Evolutionary conservation across 2,329 filamentous ascomycete genomes (phyloP).

Genomic region (Colletotrichum eremochloae): DNA sequence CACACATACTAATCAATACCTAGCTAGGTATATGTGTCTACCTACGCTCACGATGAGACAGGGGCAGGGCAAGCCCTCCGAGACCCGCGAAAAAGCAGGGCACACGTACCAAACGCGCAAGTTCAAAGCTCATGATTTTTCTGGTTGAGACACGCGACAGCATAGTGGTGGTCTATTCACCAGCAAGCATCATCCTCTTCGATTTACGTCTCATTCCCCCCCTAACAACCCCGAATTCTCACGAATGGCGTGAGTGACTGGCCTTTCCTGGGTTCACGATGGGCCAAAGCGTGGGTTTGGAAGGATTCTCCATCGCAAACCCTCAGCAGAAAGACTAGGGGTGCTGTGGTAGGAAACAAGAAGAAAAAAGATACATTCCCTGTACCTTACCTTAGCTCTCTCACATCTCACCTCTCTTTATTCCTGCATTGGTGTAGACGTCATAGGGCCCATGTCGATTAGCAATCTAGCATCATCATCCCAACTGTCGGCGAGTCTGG

Average conservation of each 20-base stretch:
- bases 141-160: not conserved
- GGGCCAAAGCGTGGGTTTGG: not conserved
- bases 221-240: not conserved
- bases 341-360: not conserved
- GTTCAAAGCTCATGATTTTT: not conserved
- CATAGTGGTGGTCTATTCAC: not conserved
- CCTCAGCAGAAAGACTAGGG: not conserved
- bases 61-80: conserved; percentile 30
- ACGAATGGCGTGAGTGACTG: not conserved
- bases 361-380: conserved; percentile 19
- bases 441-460: conserved; percentile 37
- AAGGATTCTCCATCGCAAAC: not conserved
- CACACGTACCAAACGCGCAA: not conserved
- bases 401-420: conserved; percentile 13
- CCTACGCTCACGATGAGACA: conserved; percentile 5
- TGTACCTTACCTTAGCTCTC: conserved; percentile 26
- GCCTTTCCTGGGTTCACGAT: not conserved
- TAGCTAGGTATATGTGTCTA: too few species aligned
- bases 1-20: not conserved
- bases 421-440: conserved; percentile 32
- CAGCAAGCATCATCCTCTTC: not conserved
- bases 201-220: not conserved
- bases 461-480: conserved; percentile 40
- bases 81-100: conserved; percentile 1
- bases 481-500: conserved; percentile 37